Evolutionary conservation across 2,329 filamentous ascomycete species (phyloP).

Genomic region (Conoideocrella luteorostrata): DNA sequence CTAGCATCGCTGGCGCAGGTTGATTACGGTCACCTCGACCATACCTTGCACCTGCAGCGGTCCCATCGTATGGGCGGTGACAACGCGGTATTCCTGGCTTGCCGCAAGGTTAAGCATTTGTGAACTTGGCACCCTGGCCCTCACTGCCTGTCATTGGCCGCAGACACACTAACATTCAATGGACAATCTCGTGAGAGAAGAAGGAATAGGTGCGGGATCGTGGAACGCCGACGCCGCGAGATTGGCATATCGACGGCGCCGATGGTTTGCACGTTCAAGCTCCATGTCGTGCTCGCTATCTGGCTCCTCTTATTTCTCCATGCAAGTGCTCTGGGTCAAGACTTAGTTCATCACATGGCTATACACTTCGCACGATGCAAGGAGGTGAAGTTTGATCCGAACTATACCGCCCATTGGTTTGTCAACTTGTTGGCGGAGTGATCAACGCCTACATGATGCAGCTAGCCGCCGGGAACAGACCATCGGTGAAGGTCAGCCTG

Average conservation of each 20-base stretch:
- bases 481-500: conserved; percentile 15
- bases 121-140: not conserved
- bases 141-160: not conserved
- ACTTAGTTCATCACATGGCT: conserved; percentile 7
- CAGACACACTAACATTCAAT: too few relatives aligned
- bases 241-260: not conserved
- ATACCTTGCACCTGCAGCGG: conserved; percentile 1
- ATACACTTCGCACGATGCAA: conserved; percentile 1
- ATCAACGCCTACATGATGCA: conserved; percentile 14
- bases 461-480: conserved; percentile 15
- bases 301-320: conserved; percentile 6
- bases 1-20: not conserved
- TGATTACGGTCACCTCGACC: not conserved
- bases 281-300: conserved; percentile 2
- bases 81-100: not conserved
- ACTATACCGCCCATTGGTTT: conserved; percentile 10
- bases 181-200: too few relatives aligned
- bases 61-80: conserved; percentile 4
- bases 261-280: not conserved
- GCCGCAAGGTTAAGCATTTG: not conserved
- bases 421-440: conserved; percentile 12
- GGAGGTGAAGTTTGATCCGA: conserved; percentile 4
- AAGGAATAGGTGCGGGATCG: too few relatives aligned
- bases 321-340: conserved; percentile 10
- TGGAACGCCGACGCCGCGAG: not conserved